Evolutionary conservation across 106 monocot genomes (phyloP).

Genomic region (Allium cepa): DNA sequence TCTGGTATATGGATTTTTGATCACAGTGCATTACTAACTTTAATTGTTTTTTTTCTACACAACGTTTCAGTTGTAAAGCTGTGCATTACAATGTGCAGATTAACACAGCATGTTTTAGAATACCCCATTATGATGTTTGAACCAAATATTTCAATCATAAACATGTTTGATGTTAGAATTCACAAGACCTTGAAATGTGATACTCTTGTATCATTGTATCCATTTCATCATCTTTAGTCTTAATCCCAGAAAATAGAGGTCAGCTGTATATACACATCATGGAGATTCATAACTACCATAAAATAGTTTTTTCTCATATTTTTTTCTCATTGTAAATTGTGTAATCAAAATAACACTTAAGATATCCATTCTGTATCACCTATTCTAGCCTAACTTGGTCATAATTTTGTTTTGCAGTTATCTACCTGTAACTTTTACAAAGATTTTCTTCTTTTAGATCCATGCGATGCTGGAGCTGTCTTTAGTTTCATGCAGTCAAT

Average conservation of each 20-base stretch:
- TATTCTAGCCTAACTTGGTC: neutral
- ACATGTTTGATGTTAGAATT: too few relatives aligned
- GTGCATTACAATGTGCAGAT: too few relatives aligned
- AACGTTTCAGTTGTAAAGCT: too few relatives aligned
- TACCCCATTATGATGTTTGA: too few relatives aligned
- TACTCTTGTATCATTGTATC: neutral
- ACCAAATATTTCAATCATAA: too few relatives aligned
- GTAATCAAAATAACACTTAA: too few relatives aligned
- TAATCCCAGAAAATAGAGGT: too few relatives aligned
- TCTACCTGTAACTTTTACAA: conserved; percentile 75
- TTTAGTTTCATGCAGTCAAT: conserved; percentile 39
- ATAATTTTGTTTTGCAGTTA: conserved; percentile 39
- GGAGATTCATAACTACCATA: too few relatives aligned
- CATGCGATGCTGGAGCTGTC: conserved; percentile 71
- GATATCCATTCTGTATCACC: too few relatives aligned
- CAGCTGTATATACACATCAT: too few relatives aligned
- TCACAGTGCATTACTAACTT: conserved; percentile 5
- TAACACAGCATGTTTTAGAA: too few relatives aligned
- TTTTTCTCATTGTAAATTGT: neutral
- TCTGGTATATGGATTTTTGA: conserved; percentile 42
- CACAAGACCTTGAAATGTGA: neutral
- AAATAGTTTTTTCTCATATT: neutral
- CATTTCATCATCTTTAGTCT: neutral
- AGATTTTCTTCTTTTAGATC: conserved; percentile 93
- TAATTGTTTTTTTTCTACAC: neutral